phyloP scores from a whole-genome alignment of 192 early-diverging fungal genomes.

The Entrophospora sp. region DNA sequence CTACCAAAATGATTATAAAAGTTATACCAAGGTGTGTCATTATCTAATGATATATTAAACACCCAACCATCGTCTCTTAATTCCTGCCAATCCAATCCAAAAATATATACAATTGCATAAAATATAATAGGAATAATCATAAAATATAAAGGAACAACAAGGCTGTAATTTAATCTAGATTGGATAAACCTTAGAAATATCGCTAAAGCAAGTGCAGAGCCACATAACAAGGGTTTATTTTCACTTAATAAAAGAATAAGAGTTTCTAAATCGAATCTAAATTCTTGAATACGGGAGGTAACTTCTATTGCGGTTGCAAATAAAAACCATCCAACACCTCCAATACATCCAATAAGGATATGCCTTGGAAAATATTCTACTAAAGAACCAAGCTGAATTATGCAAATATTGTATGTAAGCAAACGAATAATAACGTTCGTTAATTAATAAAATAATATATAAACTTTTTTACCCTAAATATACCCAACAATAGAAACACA shows the following conservation, averaged over 20 bases:
- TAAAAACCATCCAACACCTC: constrained; percentile 90
- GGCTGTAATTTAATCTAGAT: constrained; percentile 55
- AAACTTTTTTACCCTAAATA: constrained; percentile 64
- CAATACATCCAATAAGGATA: constrained; percentile 93
- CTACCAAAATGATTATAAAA: constrained; percentile 76
- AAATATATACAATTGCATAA: constrained; percentile 52
- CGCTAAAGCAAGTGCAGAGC: constrained; percentile 54
- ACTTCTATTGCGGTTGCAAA: constrained; percentile 89
- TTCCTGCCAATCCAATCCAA: constrained; percentile 50
- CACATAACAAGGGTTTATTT: constrained; percentile 70
- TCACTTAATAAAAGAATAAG: constrained; percentile 57
- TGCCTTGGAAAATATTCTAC: constrained; percentile 85
- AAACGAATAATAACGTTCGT: constrained; percentile 25
- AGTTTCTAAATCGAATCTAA: constrained; percentile 50
- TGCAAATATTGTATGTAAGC: constrained; percentile 30
- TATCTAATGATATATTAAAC: constrained; percentile 62
- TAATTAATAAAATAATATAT: constrained; percentile 10
- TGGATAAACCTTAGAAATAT: constrained; percentile 67
- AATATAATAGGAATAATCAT: constrained; percentile 71
- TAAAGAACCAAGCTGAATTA: constrained; percentile 52
- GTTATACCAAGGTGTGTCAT: constrained; percentile 78
- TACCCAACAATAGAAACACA: constrained; percentile 77
- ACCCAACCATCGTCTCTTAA: constrained; percentile 77
- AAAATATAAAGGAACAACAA: constrained; percentile 89
- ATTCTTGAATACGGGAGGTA: constrained; percentile 50